phyloP scores from a whole-genome alignment of 1,284 basidiomycete genomes.

The Coniferiporia weirii region DNA sequence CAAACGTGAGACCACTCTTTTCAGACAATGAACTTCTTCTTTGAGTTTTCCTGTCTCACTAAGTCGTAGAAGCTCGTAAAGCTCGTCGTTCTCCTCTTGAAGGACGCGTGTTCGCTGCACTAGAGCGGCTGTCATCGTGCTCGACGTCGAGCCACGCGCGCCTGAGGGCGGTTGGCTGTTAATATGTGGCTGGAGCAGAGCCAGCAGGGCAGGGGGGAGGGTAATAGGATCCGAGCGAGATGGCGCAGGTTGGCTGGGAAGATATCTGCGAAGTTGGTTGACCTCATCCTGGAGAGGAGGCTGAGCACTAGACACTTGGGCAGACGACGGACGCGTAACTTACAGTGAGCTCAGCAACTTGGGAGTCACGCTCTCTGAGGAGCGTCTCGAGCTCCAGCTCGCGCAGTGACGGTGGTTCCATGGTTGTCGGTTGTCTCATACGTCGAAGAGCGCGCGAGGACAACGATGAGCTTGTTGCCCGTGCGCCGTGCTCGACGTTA shows the following conservation, averaged over 20 bases:
- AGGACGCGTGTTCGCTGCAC: constrained; percentile 63
- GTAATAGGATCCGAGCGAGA: constrained; percentile 56
- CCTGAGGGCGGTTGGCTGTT: constrained; percentile 33
- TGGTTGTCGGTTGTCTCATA: constrained; percentile 25
- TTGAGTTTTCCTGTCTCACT: constrained; percentile 71
- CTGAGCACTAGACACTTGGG: background rate
- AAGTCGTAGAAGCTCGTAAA: constrained; percentile 64
- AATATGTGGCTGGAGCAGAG: constrained; percentile 62
- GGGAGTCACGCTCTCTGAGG: constrained; percentile 63
- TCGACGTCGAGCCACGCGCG: constrained; percentile 38
- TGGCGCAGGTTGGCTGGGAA: constrained; percentile 51
- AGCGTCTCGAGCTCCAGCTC: constrained; percentile 74
- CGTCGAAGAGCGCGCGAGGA: background rate
- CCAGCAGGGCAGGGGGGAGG: constrained; percentile 61
- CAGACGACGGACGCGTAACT: constrained; percentile 26
- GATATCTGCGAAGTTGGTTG: constrained; percentile 54
- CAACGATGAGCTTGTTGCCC: background rate
- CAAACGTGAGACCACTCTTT: constrained; percentile 58
- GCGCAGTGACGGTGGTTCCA: constrained; percentile 66
- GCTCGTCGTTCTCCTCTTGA: constrained; percentile 78
- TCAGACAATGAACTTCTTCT: constrained; percentile 69
- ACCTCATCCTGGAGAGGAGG: constrained; percentile 56
- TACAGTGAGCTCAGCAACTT: constrained; percentile 65
- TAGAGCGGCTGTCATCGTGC: constrained; percentile 62
- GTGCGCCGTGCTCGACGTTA: constrained; percentile 1